phyloP scores from a whole-genome alignment of 129 eudicot genomes.

The Kitagawia praeruptora region DNA sequence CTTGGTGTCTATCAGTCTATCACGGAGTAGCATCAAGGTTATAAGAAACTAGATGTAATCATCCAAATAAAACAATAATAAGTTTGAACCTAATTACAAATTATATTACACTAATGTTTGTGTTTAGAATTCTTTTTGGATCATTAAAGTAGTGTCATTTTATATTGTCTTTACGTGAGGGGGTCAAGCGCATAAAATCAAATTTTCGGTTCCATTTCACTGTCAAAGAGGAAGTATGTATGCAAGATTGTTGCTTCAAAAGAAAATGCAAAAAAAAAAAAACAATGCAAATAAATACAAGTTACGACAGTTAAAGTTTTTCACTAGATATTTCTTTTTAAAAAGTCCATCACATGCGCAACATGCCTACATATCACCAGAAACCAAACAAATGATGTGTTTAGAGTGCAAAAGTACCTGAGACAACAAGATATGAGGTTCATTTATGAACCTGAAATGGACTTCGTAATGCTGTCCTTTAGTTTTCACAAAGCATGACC shows the following conservation, averaged over 20 bases:
- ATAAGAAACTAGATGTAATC: neutral
- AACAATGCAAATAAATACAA: neutral
- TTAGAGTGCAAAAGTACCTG: constrained; percentile 38
- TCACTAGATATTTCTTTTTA: neutral
- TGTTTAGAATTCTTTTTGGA: neutral
- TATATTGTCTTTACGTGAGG: neutral
- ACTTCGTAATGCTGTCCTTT: constrained; percentile 47
- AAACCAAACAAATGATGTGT: neutral
- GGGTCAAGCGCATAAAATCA: neutral
- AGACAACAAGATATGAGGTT: constrained; percentile 73
- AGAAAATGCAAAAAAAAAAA: neutral
- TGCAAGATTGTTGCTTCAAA: neutral
- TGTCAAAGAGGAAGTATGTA: neutral
- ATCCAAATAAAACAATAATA: neutral
- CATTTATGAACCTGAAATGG: constrained; percentile 51
- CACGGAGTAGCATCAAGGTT: neutral
- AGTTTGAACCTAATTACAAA: neutral
- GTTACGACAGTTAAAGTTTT: neutral
- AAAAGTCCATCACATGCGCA: neutral
- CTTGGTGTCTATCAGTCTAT: neutral
- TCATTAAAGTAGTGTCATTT: neutral
- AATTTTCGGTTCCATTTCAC: neutral
- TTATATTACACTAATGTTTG: neutral
- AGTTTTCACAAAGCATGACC: constrained; percentile 35
- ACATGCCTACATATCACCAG: neutral